Conservation (phyloP, 345 rosid genomes). For the Aquilaria yunnanensis region DNA sequence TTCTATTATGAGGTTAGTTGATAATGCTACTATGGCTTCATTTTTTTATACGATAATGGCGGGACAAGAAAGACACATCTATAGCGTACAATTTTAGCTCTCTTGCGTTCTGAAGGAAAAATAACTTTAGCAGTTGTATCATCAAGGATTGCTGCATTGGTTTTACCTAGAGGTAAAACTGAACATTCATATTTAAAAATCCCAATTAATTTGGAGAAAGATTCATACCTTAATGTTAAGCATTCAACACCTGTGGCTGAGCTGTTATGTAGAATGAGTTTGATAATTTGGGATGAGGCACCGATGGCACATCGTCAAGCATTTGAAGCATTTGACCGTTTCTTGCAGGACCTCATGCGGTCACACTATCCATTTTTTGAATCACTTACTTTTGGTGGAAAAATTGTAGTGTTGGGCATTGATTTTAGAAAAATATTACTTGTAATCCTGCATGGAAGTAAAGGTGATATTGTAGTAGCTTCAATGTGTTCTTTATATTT, state of each 20-base stretch:
- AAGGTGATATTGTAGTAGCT: too few species aligned
- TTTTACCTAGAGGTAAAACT: slow-evolving; percentile 4
- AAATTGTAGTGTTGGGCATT: background rate
- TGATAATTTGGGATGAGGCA: slow-evolving; percentile 14
- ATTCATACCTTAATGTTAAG: background rate
- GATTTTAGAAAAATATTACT: background rate
- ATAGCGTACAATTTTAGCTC: background rate
- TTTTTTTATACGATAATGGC: background rate
- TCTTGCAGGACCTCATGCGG: background rate
- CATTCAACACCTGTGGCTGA: background rate
- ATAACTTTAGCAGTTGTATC: background rate
- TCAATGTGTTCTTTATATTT: background rate
- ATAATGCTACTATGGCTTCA: background rate
- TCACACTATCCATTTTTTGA: background rate
- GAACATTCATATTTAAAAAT: slow-evolving; percentile 1
- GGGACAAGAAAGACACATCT: background rate
- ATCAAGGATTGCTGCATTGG: slow-evolving; percentile 4
- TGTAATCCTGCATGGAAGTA: too few species aligned
- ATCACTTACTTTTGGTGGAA: background rate
- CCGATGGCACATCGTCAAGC: background rate
- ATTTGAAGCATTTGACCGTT: background rate
- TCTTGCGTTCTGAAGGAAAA: background rate
- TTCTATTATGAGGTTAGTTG: background rate
- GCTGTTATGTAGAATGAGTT: background rate
- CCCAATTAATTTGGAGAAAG: background rate